Conservation (phyloP, 371 early-diverging fungal genomes). For the Sporodiniella umbellata region DNA sequence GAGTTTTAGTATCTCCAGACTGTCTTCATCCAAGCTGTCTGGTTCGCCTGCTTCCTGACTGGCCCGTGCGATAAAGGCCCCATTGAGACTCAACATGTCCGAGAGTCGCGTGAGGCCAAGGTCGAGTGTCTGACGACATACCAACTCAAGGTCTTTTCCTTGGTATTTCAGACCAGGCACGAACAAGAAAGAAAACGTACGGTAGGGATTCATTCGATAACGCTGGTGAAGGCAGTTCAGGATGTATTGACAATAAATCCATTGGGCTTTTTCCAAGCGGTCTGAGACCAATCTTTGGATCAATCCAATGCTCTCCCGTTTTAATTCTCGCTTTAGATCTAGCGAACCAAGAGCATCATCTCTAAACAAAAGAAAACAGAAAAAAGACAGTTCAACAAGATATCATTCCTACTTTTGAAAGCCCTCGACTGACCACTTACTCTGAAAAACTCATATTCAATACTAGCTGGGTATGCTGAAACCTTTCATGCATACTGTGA, state of each 20-base stretch:
- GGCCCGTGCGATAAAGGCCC: conserved; percentile 1
- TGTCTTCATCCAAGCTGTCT: too few species aligned
- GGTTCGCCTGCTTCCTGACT: too few species aligned
- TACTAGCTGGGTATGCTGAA: conserved; percentile 5
- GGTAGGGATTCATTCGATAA: too few species aligned
- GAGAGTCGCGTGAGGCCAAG: background rate
- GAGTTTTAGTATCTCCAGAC: too few species aligned
- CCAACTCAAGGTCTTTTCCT: conserved; percentile 3
- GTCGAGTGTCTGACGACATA: conserved; percentile 9
- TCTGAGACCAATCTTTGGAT: conserved; percentile 6
- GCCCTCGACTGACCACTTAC: too few species aligned
- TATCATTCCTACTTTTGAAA: too few species aligned
- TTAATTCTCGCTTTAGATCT: conserved; percentile 10
- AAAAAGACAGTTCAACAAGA: too few species aligned
- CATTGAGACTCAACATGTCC: conserved; percentile 9
- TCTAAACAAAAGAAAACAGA: background rate
- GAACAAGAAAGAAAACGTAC: conserved; percentile 9
- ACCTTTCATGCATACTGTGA: conserved; percentile 8
- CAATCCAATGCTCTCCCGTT: conserved; percentile 2
- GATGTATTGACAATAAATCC: conserved; percentile 1
- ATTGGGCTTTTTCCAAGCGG: conserved; percentile 1
- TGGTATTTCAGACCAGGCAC: conserved; percentile 4
- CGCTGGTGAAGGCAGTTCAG: conserved; percentile 1
- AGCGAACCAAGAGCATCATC: conserved; percentile 8
- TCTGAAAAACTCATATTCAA: conserved; percentile 9